These are phyloP conservation scores for Phytophthora cryptogea DNA, from an alignment of 352 stramenopile genomes.

Conservation along the genomic window DNA sequence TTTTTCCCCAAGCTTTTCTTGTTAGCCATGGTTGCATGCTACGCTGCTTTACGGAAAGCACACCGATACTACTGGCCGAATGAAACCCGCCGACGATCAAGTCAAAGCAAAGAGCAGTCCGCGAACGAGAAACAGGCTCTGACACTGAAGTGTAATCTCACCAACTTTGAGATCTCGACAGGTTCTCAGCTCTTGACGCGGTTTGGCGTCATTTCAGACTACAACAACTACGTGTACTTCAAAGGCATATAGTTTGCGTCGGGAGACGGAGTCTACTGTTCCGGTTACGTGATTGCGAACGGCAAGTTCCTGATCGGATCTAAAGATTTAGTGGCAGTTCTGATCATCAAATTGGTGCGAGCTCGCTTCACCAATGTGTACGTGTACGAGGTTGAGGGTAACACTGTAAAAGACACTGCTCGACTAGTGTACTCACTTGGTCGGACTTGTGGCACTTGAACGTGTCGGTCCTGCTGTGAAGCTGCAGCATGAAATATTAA, in stretches of 20 bases:
- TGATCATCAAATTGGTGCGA: constrained; percentile 29
- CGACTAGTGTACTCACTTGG: constrained; percentile 29
- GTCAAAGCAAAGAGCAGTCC: constrained; percentile 7
- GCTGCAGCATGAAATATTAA: too few species aligned
- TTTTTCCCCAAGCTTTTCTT: constrained; percentile 20
- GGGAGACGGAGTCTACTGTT: constrained; percentile 38
- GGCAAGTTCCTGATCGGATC: constrained; percentile 32
- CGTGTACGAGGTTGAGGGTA: constrained; percentile 34
- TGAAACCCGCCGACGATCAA: constrained; percentile 2
- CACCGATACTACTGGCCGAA: constrained; percentile 15
- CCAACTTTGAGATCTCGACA: constrained; percentile 29
- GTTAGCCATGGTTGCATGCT: not conserved
- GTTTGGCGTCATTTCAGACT: constrained; percentile 38
- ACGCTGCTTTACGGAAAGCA: constrained; percentile 13
- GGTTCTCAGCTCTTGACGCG: constrained; percentile 24
- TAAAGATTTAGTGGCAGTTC: constrained; percentile 23
- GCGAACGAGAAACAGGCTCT: constrained; percentile 10
- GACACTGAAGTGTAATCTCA: constrained; percentile 12
- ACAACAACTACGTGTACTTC: constrained; percentile 39
- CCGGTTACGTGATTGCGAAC: constrained; percentile 34
- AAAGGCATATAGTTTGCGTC: constrained; percentile 43
- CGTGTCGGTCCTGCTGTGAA: constrained; percentile 25
- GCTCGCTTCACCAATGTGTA: constrained; percentile 21
- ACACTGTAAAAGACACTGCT: constrained; percentile 28
- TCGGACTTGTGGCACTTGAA: constrained; percentile 24